A percentile compares a stretch with the other conserved stretches of the same genome.
These are phyloP conservation scores for Durotheca rogersii DNA, from an alignment of 495 filamentous ascomycete genomes.

Conservation along the genomic window DNA sequence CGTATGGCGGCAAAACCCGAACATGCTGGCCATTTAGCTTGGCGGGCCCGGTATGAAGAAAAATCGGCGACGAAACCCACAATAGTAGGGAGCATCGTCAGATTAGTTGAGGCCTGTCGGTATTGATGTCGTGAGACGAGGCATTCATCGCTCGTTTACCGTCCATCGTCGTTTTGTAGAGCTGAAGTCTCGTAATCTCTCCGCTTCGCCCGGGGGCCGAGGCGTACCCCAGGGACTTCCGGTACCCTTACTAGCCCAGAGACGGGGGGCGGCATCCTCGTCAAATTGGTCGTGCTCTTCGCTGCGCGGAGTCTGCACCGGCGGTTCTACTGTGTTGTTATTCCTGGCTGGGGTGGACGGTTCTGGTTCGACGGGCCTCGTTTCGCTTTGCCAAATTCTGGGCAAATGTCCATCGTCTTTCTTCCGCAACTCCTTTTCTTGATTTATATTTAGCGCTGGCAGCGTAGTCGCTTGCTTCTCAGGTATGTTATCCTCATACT, in stretches of 20 bases:
- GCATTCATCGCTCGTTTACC: slow-evolving; percentile 40
- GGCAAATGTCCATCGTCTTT: slow-evolving; percentile 8
- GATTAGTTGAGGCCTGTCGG: neutral
- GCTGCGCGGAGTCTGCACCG: slow-evolving; percentile 12
- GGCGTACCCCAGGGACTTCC: slow-evolving; percentile 44
- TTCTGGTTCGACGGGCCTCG: too few relatives aligned
- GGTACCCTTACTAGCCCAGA: slow-evolving; percentile 26
- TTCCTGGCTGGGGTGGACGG: too few relatives aligned
- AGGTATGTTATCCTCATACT: slow-evolving; percentile 28
- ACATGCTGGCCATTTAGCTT: neutral
- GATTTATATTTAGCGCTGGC: slow-evolving; percentile 49
- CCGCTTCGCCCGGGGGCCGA: slow-evolving; percentile 40
- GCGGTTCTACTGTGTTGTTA: slow-evolving; percentile 3
- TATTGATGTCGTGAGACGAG: neutral
- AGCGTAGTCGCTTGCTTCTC: slow-evolving; percentile 46
- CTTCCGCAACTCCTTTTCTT: slow-evolving; percentile 21
- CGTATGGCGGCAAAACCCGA: too few relatives aligned
- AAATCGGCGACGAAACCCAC: too few relatives aligned
- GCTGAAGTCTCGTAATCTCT: slow-evolving; percentile 39
- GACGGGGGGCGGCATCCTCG: slow-evolving; percentile 13
- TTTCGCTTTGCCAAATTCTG: too few relatives aligned
- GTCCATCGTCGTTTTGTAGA: slow-evolving; percentile 49
- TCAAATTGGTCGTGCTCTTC: slow-evolving; percentile 33
- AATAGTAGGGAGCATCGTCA: neutral
- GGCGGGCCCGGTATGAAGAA: neutral